Conservation (phyloP, 2,329 filamentous ascomycete species). For the Pleurostoma richardsiae region DNA sequence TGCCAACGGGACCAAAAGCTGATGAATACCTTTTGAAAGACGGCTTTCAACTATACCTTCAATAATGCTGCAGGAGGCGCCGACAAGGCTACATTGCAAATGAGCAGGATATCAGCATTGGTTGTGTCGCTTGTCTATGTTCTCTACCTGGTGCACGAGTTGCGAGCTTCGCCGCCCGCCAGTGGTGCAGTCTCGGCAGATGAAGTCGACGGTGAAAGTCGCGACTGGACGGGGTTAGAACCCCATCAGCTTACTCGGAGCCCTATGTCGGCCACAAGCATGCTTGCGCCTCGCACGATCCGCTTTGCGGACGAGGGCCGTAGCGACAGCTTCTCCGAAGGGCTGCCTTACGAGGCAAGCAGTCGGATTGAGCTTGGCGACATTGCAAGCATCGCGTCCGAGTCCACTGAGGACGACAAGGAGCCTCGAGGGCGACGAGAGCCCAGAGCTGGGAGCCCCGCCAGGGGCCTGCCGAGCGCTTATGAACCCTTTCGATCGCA, state of each 20-base stretch:
- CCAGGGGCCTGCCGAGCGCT: background rate
- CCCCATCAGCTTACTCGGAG: too few relatives aligned
- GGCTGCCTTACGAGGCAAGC: background rate
- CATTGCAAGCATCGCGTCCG: background rate
- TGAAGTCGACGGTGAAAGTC: background rate
- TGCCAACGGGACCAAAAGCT: constrained; percentile 13
- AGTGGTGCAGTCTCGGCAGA: background rate
- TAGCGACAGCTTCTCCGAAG: background rate
- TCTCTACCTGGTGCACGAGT: constrained; percentile 19
- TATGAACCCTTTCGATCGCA: background rate
- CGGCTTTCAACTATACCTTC: constrained; percentile 88
- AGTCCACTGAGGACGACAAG: background rate
- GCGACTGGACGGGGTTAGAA: background rate
- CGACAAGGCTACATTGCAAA: constrained; percentile 56
- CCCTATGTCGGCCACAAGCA: too few relatives aligned
- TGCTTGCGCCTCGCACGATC: background rate
- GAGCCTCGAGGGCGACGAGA: background rate
- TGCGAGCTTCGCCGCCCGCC: constrained; percentile 45
- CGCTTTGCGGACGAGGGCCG: background rate
- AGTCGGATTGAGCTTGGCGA: background rate
- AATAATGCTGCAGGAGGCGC: constrained; percentile 16
- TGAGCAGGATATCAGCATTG: constrained; percentile 70
- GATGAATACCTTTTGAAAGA: constrained; percentile 34
- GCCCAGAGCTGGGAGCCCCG: background rate
- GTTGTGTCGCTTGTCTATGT: constrained; percentile 69